A percentile compares a stretch with the other conserved stretches of the same genome.
Conservation (phyloP, 1,284 basidiomycete species). For the Irpex sp. region DNA sequence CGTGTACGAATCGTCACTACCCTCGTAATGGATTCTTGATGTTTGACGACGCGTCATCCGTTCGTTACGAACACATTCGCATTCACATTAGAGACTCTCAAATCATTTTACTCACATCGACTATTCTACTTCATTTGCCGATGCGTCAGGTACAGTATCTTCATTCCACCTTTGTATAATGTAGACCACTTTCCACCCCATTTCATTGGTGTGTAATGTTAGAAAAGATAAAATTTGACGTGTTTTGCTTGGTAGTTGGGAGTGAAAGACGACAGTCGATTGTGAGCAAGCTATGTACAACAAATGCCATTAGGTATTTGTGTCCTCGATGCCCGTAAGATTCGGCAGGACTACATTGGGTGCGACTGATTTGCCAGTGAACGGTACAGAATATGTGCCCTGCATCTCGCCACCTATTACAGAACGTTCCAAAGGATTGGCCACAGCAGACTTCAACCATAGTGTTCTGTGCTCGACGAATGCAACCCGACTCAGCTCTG, state of each 20-base stretch:
- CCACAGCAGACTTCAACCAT: neutral
- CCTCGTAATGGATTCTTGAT: neutral
- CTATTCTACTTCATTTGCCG: neutral
- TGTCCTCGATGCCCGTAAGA: neutral
- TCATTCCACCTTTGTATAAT: neutral
- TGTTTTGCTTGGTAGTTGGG: neutral
- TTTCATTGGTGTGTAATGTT: neutral
- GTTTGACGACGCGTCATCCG: neutral
- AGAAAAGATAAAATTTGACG: neutral
- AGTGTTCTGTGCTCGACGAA: neutral
- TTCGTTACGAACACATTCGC: neutral
- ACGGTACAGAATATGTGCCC: neutral
- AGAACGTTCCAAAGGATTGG: neutral
- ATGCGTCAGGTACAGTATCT: neutral
- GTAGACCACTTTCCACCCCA: neutral
- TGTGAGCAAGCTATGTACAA: neutral
- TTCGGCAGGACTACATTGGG: neutral
- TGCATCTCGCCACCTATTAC: neutral
- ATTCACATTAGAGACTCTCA: neutral
- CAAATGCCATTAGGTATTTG: neutral
- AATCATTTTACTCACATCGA: neutral
- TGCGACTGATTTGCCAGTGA: neutral
- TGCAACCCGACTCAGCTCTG: neutral
- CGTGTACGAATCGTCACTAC: neutral
- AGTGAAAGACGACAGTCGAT: neutral